Base-by-base conservation (phyloP, 495 filamentous ascomycete genomes). In the Oleoguttula mirabilis region DNA sequence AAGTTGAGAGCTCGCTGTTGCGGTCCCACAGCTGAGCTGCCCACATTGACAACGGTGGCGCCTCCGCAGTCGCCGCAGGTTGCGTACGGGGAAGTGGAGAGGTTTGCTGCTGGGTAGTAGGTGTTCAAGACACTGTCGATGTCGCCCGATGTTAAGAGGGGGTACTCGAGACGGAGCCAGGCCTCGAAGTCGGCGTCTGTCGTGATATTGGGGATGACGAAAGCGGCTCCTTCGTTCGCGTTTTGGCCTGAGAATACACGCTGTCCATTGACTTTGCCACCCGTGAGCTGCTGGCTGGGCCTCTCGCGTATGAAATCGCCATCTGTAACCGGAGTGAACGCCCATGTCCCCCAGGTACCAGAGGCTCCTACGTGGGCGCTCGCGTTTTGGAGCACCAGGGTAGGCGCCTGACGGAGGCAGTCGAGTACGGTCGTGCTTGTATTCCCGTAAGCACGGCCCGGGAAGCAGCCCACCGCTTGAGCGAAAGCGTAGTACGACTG, bases 401-500 rank as follows among this genome's bases (percentile, higher is more conserved):
- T 30, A 8, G 27, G 14, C 14, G 14, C 27, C 27, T 30, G 27
- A 30, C 27, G 8, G n/a, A 30, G 27, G 14, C 27, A 30, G 14
- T 30, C 14, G 8, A 30, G 8, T 8, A 30, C 14, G 8, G 27
- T 14, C 14, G 27, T 30, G 27, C 27, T 30, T 30, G 8, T 14
- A 30, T 30, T 30, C 27, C 8, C 73, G 22, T 44, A 49, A 4
- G 41, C 22, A 8, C 21, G 24, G 31, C 35, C 55, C 7, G 39
- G 39, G 19, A 60, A 52, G 46, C 76, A 80, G 1, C 72, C 72
- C 8, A 58, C 69, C 4, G 53, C 57, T 0, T 61, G 54, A 6
- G 68, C 70, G 43, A 80, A 79, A 3, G 65, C 56, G 21, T 70
- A 54, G 47, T 79, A 81, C 15, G 61, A 55, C 16, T 67, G 54